Evolutionary conservation across 2,329 filamentous ascomycete genomes (phyloP).

Genomic region (Pseudogymnoascus sp.): DNA sequence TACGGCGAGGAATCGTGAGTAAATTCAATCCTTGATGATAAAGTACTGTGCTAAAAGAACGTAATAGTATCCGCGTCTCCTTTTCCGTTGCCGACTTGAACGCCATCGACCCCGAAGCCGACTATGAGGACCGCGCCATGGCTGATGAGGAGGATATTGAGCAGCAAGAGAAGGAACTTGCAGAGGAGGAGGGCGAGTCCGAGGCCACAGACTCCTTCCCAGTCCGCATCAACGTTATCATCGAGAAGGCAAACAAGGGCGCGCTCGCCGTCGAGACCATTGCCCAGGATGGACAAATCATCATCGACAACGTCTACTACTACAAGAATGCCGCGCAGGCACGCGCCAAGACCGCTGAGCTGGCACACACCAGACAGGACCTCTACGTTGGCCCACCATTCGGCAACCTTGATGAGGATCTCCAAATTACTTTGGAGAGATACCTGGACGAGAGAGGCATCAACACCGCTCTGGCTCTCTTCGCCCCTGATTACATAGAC

Average conservation of each 20-base stretch:
- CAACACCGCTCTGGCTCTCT: conserved; percentile 77
- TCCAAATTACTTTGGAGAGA: conserved; percentile 85
- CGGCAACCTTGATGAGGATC: conserved; percentile 88
- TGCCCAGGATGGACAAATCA: conserved; percentile 77
- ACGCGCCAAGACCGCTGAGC: conserved; percentile 67
- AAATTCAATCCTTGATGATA: not conserved
- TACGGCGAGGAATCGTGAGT: conserved; percentile 83
- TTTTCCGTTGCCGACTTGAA: conserved; percentile 83
- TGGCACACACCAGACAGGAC: conserved; percentile 67
- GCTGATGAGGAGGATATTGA: conserved; percentile 46
- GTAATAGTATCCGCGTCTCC: conserved; percentile 62
- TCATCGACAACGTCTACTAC: conserved; percentile 87
- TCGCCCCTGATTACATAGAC: conserved; percentile 94
- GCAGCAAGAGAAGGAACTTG: conserved; percentile 50
- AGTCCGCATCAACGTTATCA: conserved; percentile 74
- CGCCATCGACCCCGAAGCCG: conserved; percentile 53
- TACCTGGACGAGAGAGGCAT: conserved; percentile 94
- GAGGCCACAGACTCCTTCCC: conserved; percentile 58
- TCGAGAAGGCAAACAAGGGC: conserved; percentile 77
- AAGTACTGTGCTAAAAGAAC: conserved; percentile 1
- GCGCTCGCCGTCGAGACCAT: conserved; percentile 81
- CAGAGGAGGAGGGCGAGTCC: conserved; percentile 50
- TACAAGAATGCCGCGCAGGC: conserved; percentile 74
- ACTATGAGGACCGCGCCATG: conserved; percentile 51
- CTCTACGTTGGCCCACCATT: conserved; percentile 90